These are phyloP conservation scores for Linnemannia schmuckeri DNA, from an alignment of 192 early-diverging fungal species.

Conservation along the genomic window DNA sequence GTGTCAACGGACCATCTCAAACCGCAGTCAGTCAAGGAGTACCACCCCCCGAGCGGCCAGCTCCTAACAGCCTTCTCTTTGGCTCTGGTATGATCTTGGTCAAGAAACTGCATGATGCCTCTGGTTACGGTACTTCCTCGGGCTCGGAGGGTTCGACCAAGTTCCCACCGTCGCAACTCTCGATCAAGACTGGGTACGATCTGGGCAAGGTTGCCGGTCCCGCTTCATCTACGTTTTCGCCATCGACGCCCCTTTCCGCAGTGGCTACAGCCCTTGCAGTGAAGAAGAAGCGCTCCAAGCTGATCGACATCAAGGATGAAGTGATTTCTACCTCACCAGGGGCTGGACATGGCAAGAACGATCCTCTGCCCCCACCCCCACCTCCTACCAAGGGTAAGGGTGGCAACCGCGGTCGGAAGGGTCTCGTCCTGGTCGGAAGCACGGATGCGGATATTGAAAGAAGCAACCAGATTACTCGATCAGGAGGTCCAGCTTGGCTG, in stretches of 20 bases:
- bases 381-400: constrained; percentile 20
- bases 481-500: constrained; percentile 40
- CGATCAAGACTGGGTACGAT: constrained; percentile 11
- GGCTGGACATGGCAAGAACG: background rate
- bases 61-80: constrained; percentile 31
- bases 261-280: constrained; percentile 3
- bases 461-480: constrained; percentile 33
- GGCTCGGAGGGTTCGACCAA: background rate
- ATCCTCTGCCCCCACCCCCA: background rate
- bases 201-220: background rate
- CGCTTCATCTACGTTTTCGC: background rate
- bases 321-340: background rate
- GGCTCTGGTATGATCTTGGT: constrained; percentile 47
- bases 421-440: background rate
- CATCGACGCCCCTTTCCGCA: constrained; percentile 10
- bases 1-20: background rate
- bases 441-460: constrained; percentile 41
- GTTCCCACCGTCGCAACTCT: constrained; percentile 24
- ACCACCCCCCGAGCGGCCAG: background rate
- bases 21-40: background rate
- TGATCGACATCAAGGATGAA: background rate
- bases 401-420: constrained; percentile 11
- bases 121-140: background rate
- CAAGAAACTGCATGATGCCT: constrained; percentile 23
- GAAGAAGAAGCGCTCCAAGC: constrained; percentile 22